phyloP scores from a whole-genome alignment of 495 filamentous ascomycete genomes.

The Trichoderma parareesei region DNA sequence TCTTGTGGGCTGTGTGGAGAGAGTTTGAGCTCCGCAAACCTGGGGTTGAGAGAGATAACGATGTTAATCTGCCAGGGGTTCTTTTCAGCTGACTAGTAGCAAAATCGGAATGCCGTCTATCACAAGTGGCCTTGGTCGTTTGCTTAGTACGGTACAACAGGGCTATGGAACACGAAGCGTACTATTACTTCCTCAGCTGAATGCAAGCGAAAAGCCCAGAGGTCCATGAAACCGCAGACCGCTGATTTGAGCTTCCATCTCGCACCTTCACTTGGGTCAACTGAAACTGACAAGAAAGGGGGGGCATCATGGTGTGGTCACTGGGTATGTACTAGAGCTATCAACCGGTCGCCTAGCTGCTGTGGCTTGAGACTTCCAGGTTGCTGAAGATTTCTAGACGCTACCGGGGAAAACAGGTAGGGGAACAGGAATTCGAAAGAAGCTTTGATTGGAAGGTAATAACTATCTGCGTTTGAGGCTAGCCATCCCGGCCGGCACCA shows the following conservation, averaged over 20 bases:
- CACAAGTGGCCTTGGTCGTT: no score
- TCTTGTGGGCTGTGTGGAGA: neutral
- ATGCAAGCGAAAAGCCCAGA: neutral
- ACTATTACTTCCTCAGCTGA: neutral
- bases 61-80: neutral
- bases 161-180: no score
- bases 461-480: neutral
- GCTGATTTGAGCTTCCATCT: no score
- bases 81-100: neutral
- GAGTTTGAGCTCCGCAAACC: neutral
- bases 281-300: no score
- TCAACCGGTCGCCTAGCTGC: no score
- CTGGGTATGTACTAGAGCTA: no score
- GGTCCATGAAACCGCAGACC: neutral
- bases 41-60: slow-evolving; percentile 1
- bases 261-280: no score
- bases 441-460: neutral
- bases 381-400: neutral
- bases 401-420: neutral
- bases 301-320: no score
- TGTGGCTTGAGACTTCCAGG: neutral
- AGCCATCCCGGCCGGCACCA: neutral
- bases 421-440: neutral
- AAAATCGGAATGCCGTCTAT: neutral
- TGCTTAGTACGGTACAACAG: no score